Conservation (phyloP, 2,329 filamentous ascomycete genomes). For the Calonectria leucothoes region DNA sequence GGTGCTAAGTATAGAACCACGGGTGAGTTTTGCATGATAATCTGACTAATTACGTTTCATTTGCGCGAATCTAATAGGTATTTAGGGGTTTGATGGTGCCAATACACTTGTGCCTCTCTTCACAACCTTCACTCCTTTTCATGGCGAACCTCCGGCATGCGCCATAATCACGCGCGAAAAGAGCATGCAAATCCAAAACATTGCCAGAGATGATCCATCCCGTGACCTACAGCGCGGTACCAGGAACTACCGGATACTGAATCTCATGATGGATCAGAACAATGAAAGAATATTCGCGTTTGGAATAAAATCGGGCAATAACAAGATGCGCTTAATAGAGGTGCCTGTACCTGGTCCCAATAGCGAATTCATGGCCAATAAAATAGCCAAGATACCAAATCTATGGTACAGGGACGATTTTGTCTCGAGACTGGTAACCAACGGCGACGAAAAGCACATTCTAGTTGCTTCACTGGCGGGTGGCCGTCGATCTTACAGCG, state of each 20-base stretch:
- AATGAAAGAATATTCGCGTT: background rate
- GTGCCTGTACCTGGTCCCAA: background rate
- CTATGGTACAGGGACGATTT: background rate
- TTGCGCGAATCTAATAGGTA: background rate
- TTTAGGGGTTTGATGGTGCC: background rate
- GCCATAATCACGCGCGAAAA: background rate
- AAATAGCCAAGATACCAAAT: background rate
- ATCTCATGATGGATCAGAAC: background rate
- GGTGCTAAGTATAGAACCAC: background rate
- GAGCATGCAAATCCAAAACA: background rate
- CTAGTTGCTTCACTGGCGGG: background rate
- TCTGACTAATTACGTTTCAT: background rate
- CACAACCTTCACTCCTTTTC: constrained; percentile 5
- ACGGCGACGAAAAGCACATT: background rate
- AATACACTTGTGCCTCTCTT: background rate
- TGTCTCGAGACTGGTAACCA: background rate
- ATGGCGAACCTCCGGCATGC: background rate
- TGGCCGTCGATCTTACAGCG: background rate
- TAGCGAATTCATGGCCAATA: background rate
- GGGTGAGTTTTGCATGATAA: background rate
- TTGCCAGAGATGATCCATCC: background rate
- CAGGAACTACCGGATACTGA: background rate
- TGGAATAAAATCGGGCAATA: background rate
- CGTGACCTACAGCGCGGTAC: background rate
- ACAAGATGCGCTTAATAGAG: background rate